Conservation (phyloP, 768 basidiomycete genomes). For the Tephrocybe sp. region DNA sequence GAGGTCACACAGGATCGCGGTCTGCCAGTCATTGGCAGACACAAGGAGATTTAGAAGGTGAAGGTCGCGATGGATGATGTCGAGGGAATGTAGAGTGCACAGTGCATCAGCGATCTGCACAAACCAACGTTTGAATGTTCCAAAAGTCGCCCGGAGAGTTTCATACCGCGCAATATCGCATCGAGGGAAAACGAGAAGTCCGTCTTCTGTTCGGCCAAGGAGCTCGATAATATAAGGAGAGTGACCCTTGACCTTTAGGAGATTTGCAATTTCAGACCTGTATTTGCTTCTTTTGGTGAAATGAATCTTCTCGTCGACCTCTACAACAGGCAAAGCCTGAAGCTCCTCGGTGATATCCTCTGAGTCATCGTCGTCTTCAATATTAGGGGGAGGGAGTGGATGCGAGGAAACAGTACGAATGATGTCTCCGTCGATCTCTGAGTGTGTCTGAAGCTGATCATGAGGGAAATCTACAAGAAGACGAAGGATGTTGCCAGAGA, state of each 20-base stretch:
- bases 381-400: not conserved
- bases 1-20: constrained; percentile 3
- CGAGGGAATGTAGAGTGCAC: constrained; percentile 1
- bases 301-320: not conserved
- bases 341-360: constrained; percentile 1
- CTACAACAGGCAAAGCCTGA: not conserved
- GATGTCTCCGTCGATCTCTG: constrained; percentile 1
- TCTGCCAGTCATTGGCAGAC: not conserved
- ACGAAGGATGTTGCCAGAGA: no score
- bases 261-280: constrained; percentile 1
- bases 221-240: constrained; percentile 1
- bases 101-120: constrained; percentile 5
- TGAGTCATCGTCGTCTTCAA: not conserved
- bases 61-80: constrained; percentile 8
- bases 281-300: constrained; percentile 1
- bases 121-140: not conserved
- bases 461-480: no score
- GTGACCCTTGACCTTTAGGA: constrained; percentile 7
- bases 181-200: constrained; percentile 2
- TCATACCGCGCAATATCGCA: not conserved
- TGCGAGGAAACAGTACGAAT: not conserved
- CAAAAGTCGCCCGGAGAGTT: not conserved
- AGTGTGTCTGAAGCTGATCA: no score
- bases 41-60: not conserved
- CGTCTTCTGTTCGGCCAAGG: constrained; percentile 4